Evolutionary conservation across 2,329 filamentous ascomycete genomes (phyloP).

Genomic region (Aspergillus spinulosporus): DNA sequence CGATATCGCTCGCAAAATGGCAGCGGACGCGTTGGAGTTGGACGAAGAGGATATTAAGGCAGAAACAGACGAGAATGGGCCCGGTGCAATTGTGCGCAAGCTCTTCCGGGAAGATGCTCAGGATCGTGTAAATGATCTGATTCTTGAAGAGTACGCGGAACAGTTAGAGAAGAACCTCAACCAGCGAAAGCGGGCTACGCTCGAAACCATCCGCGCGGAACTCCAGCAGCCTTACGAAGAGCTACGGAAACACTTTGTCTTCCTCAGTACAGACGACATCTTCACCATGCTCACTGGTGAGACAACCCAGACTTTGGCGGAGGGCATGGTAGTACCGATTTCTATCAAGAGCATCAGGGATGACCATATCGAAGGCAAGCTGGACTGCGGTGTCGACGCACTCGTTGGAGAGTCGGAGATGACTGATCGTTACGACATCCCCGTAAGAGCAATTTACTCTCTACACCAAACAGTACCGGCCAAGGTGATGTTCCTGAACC

Average conservation of each 20-base stretch:
- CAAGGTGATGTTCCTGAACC: constrained; percentile 84
- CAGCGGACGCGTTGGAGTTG: constrained; percentile 90
- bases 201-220: constrained; percentile 94
- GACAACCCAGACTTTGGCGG: constrained; percentile 75
- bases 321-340: constrained; percentile 91
- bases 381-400: constrained; percentile 93
- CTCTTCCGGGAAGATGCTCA: constrained; percentile 93
- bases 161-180: constrained; percentile 91
- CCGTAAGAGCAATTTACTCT: constrained; percentile 72
- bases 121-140: constrained; percentile 92
- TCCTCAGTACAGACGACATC: constrained; percentile 71
- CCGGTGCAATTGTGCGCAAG: constrained; percentile 87
- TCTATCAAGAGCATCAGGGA: constrained; percentile 85
- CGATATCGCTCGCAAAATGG: constrained; percentile 96
- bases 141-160: constrained; percentile 94
- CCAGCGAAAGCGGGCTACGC: constrained; percentile 89
- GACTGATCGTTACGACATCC: constrained; percentile 66
- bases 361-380: constrained; percentile 87
- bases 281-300: constrained; percentile 98
- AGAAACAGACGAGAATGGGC: constrained; percentile 85
- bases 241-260: constrained; percentile 74
- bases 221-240: constrained; percentile 93
- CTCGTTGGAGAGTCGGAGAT: constrained; percentile 81
- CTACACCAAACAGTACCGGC: constrained; percentile 82
- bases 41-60: constrained; percentile 98